A percentile compares a stretch with the other conserved stretches of the same genome.
phyloP scores from a whole-genome alignment of 164 flowering plant genomes.

The Magnolia officinalis region DNA sequence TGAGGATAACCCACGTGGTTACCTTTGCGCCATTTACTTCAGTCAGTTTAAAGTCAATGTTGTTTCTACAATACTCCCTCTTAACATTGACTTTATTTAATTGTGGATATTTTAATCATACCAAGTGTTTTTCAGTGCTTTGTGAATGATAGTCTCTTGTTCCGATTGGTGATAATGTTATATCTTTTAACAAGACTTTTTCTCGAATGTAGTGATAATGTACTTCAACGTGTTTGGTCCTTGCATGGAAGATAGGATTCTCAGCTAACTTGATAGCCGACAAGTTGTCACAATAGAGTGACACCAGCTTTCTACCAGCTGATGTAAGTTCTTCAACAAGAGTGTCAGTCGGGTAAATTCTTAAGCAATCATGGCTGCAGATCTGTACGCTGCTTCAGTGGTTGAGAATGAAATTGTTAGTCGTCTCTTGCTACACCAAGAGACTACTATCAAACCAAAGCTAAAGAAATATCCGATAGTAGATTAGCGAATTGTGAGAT shows the following conservation, averaged over 20 bases:
- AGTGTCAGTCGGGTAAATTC: slow-evolving; percentile 9
- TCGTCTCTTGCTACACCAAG: slow-evolving; percentile 22
- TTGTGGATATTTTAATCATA: slow-evolving; percentile 2
- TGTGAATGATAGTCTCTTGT: not conserved
- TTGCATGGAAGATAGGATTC: slow-evolving; percentile 27
- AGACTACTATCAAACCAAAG: not conserved
- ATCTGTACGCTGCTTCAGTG: slow-evolving; percentile 13
- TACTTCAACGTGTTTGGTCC: not conserved
- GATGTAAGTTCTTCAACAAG: slow-evolving; percentile 9
- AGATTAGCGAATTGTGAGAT: not conserved
- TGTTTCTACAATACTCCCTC: not conserved
- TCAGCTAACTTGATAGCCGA: slow-evolving; percentile 18
- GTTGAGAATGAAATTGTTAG: slow-evolving; percentile 17
- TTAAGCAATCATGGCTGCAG: slow-evolving; percentile 13
- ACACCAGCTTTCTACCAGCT: slow-evolving; percentile 14
- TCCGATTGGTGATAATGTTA: not conserved
- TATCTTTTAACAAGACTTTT: not conserved
- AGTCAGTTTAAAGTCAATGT: not conserved
- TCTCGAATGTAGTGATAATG: not conserved
- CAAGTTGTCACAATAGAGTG: slow-evolving; percentile 25
- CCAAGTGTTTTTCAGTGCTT: not conserved
- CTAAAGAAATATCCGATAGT: not conserved
- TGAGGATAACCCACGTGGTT: no score
- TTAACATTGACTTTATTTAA: slow-evolving; percentile 17
- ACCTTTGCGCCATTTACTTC: no score